A percentile compares a stretch with the other conserved stretches of the same genome.
Evolutionary conservation across 345 rosid species (phyloP).

Genomic region (Euphorbia tirucalli): DNA sequence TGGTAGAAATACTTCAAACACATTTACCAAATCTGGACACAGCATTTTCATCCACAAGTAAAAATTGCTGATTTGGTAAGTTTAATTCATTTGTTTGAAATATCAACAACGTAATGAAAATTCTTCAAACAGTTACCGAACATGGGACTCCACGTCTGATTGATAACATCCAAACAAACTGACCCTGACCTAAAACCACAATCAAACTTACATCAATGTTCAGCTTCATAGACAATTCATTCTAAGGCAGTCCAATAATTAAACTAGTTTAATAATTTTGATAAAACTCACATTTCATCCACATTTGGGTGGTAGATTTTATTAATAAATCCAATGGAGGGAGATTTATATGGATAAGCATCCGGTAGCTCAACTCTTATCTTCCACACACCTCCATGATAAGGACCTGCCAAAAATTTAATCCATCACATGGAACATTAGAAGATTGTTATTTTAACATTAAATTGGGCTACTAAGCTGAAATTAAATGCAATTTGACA

Average conservation of each 20-base stretch:
- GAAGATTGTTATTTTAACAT: no score
- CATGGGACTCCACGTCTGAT: slow-evolving; percentile 81
- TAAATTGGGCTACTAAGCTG: background rate
- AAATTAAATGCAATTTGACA: background rate
- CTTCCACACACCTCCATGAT: slow-evolving; percentile 94
- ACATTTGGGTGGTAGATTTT: slow-evolving; percentile 93
- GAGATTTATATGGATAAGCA: slow-evolving; percentile 73
- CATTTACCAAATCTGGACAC: slow-evolving; percentile 80
- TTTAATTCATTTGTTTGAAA: no score
- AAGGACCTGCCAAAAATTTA: slow-evolving; percentile 72
- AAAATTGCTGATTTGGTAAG: no score
- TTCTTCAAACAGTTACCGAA: slow-evolving; percentile 40
- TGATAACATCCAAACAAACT: slow-evolving; percentile 92
- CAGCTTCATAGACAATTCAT: slow-evolving; percentile 12
- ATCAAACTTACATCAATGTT: background rate
- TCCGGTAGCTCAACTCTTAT: slow-evolving; percentile 94
- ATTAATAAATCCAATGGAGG: slow-evolving; percentile 51
- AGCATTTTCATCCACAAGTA: slow-evolving; percentile 11
- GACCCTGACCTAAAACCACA: slow-evolving; percentile 56
- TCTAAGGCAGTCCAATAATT: no score
- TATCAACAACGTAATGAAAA: background rate
- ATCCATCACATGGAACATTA: slow-evolving; percentile 16
- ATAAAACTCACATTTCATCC: slow-evolving; percentile 56
- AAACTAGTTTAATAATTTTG: no score
- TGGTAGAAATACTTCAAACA: slow-evolving; percentile 93